Conservation (phyloP, 2,329 filamentous ascomycete genomes). For the Cordyceps cateniannulata region DNA sequence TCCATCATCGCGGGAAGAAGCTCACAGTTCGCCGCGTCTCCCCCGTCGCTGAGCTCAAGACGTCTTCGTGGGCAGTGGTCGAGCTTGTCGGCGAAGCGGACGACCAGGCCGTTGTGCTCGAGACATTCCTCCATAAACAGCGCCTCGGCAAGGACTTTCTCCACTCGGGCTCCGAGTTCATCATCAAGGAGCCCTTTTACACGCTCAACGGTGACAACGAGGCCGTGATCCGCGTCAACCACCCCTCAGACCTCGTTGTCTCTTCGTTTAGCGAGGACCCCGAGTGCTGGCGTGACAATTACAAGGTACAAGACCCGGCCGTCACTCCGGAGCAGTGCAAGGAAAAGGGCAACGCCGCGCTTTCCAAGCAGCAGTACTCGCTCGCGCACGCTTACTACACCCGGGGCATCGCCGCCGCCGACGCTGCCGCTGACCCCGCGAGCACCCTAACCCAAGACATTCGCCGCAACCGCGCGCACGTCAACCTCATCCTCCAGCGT, state of each 20-base stretch:
- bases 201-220: conserved; percentile 34
- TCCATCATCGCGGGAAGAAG: conserved; percentile 22
- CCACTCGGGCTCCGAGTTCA: conserved; percentile 26
- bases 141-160: conserved; percentile 26
- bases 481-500: conserved; percentile 25
- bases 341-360: conserved; percentile 24
- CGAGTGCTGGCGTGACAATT: conserved; percentile 16
- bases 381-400: conserved; percentile 22
- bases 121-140: conserved; percentile 28
- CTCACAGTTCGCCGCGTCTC: conserved; percentile 23
- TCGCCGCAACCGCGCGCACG: conserved; percentile 24
- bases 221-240: conserved; percentile 31
- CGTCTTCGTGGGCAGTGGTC: conserved; percentile 26
- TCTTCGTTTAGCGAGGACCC: conserved; percentile 11
- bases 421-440: neutral
- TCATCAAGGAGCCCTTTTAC: conserved; percentile 46
- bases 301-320: conserved; percentile 1
- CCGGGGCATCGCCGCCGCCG: conserved; percentile 18
- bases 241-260: conserved; percentile 26
- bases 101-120: conserved; percentile 22
- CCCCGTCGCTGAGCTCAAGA: conserved; percentile 19
- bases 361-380: conserved; percentile 17
- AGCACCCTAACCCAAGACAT: conserved; percentile 24
- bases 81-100: conserved; percentile 21
- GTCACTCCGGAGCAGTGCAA: conserved; percentile 19